Evolutionary conservation across 2,329 filamentous ascomycete genomes (phyloP), one percentile per base, ranked within the genome.

Genomic region (Chrysoporthe austroafricana): DNA sequence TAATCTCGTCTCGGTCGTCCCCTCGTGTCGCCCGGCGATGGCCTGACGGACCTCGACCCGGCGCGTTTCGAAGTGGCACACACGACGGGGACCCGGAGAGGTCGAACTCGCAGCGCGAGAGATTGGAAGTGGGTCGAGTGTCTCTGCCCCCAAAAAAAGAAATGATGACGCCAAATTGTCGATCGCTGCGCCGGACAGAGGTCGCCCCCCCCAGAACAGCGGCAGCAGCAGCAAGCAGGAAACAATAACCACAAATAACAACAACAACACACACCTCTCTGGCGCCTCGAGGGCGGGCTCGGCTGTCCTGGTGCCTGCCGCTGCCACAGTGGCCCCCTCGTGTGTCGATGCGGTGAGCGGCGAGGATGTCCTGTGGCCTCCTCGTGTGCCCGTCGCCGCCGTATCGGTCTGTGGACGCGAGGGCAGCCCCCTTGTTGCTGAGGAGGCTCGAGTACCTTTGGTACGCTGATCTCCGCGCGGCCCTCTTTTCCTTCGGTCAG

Each of bases 401-500:
- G 54, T 16, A 16, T 34, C 32, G 26, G 36, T 36, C 32, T 36
- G 54, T 57, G 32, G 34, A 34, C 32, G 18, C 32, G 32, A n/a
- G 34, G 50, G 54, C 18, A 18, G 7, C n/a, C 4, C 54, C 54
- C 26, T 26, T 26, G 26, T 14, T 36, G 54, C 18, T n/a, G 34
- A 57, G 54, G 16, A 57, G 9, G 54, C 34, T 57, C 54, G 32
- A 56, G 32, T 56, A 16, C 52, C 11, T 5, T 21, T 8, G 21
- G 48, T 52, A 54, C 50, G 34, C 16, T 36, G 54, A 57, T 57
- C 34, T 57, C 54, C 34, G 54, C 16, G 54, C 54, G 54, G 34
- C 54, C 54, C 54, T 57, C 54, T 57, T 57, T 57, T 57, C 14
- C 16, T n/a, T 54, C 26, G 50, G 26, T 11, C 26, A 5, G 32